Conservation (phyloP, 2,329 filamentous ascomycete genomes). For the Ilyonectria sp. region DNA sequence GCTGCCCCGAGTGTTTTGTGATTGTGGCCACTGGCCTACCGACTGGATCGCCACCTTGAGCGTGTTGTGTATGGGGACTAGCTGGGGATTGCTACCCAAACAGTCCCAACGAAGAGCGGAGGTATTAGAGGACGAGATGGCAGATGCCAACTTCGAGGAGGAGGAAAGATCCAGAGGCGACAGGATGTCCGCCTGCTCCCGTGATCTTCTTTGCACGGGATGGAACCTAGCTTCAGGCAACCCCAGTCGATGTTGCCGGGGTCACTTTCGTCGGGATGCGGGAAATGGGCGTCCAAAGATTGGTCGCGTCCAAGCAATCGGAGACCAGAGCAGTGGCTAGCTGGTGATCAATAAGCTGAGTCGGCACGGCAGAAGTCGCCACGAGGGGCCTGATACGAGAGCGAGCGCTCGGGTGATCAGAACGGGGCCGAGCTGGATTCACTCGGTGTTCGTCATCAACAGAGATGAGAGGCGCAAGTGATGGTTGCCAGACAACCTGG, state of each 20-base stretch:
- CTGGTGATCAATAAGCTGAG: constrained; percentile 39
- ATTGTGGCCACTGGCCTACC: constrained; percentile 55
- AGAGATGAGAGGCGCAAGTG: constrained; percentile 38
- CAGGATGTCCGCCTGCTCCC: constrained; percentile 14
- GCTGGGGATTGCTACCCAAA: constrained; percentile 54
- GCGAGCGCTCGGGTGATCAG: constrained; percentile 22
- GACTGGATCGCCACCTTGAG: constrained; percentile 54
- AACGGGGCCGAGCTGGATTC: constrained; percentile 35
- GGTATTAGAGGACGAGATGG: constrained; percentile 14
- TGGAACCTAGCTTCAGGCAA: constrained; percentile 20
- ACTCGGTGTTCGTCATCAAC: constrained; percentile 37
- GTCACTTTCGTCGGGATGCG: constrained; percentile 24
- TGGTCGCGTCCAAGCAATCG: constrained; percentile 33
- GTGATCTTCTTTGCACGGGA: constrained; percentile 9
- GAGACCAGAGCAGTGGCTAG: constrained; percentile 31
- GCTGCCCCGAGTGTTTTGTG: constrained; percentile 50
- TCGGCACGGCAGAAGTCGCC: constrained; percentile 29
- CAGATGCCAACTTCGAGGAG: constrained; percentile 20
- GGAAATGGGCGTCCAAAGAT: constrained; percentile 29
- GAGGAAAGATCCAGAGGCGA: constrained; percentile 9
- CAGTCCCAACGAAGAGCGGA: constrained; percentile 48
- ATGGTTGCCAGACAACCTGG: constrained; percentile 34
- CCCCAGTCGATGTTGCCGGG: constrained; percentile 27
- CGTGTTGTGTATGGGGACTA: constrained; percentile 47
- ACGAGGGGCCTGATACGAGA: constrained; percentile 34